Conservation (phyloP, 345 rosid species). For the Cardamine chenopodiifolia region DNA sequence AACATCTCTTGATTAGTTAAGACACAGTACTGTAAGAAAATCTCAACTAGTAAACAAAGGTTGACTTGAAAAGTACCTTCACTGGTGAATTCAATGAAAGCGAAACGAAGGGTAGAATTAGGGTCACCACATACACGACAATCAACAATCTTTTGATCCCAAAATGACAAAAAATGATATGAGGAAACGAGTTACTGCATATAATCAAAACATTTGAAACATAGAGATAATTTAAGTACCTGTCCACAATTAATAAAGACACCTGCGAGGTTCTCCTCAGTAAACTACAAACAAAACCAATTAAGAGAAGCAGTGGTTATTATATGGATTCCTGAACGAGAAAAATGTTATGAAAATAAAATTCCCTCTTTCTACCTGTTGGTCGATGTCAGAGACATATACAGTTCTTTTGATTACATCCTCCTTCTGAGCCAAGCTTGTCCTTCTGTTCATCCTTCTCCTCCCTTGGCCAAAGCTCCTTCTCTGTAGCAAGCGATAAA, state of each 20-base stretch:
- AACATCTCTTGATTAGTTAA: slow-evolving; percentile 37
- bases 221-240: slow-evolving; percentile 46
- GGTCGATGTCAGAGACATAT: slow-evolving; percentile 45
- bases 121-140: slow-evolving; percentile 99
- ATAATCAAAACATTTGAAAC: not conserved
- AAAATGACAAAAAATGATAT: slow-evolving; percentile 2
- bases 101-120: slow-evolving; percentile 88
- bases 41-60: slow-evolving; percentile 27
- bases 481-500: slow-evolving; percentile 53
- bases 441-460: slow-evolving; percentile 77
- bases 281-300: slow-evolving; percentile 55
- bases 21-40: not conserved
- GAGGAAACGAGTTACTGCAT: slow-evolving; percentile 22
- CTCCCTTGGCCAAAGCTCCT: slow-evolving; percentile 72
- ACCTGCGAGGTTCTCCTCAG: slow-evolving; percentile 95
- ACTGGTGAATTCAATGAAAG: slow-evolving; percentile 84
- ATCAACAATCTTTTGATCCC: slow-evolving; percentile 67
- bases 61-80: slow-evolving; percentile 63
- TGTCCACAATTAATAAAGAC: slow-evolving; percentile 85
- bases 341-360: not conserved
- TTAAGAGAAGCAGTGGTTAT: slow-evolving; percentile 15
- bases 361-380: slow-evolving; percentile 28
- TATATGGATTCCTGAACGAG: slow-evolving; percentile 2
- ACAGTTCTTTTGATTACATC: slow-evolving; percentile 72
- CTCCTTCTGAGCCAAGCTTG: slow-evolving; percentile 85